phyloP scores from a whole-genome alignment of 2,329 filamentous ascomycete species.

The Fusarium sororula region DNA sequence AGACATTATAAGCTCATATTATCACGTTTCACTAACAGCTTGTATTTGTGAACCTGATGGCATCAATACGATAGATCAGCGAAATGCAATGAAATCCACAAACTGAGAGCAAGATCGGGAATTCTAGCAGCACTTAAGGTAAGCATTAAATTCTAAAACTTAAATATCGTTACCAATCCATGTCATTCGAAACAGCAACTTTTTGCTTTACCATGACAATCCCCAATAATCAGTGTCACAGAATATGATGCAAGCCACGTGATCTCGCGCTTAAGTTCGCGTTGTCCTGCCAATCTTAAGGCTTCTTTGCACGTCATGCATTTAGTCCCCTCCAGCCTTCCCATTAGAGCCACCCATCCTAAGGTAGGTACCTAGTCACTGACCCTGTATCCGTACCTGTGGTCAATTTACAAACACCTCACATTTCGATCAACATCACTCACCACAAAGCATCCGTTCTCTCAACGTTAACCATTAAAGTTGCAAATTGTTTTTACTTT shows the following conservation, averaged over 20 bases:
- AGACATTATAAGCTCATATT: not conserved
- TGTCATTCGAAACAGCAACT: not conserved
- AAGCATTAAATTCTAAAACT: not conserved
- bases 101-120: not conserved
- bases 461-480: not conserved
- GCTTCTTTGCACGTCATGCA: slow-evolving; percentile 34
- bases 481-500: not conserved
- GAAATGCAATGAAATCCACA: not conserved
- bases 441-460: not conserved
- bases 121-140: not conserved
- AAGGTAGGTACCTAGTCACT: not conserved
- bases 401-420: not conserved
- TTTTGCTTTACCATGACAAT: not conserved
- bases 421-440: slow-evolving; percentile 6
- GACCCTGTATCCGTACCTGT: slow-evolving; percentile 10
- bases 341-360: slow-evolving; percentile 11
- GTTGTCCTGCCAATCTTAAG: slow-evolving; percentile 63
- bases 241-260: slow-evolving; percentile 52
- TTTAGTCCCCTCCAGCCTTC: not conserved
- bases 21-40: not conserved
- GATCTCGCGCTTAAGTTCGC: slow-evolving; percentile 57
- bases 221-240: not conserved
- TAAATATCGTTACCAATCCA: not conserved
- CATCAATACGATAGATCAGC: not conserved
- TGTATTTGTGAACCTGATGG: not conserved